Evolutionary conservation across 2,329 filamentous ascomycete species (phyloP), one percentile per base, ranked within the genome.

Genomic region (Neofusicoccum cordaticola): DNA sequence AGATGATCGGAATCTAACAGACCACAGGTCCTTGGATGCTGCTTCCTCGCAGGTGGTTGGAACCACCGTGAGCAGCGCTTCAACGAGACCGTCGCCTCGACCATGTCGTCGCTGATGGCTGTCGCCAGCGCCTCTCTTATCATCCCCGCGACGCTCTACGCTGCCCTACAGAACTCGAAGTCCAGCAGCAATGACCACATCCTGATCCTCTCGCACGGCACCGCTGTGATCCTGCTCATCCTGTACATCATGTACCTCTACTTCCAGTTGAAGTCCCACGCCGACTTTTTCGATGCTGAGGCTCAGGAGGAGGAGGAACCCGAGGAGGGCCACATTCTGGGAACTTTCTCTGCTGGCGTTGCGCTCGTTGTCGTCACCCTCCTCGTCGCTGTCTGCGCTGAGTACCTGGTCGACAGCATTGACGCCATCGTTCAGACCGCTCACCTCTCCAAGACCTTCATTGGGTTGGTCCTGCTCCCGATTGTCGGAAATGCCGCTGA

Each of bases 31-130:
- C 78, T 84, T 19, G 82, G 82, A 42, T 84, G 81, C 77, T 84
- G 82, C 71, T 84, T 84, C 77, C 76, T 84, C 63, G 77, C 81
- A 31, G 82, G 80, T 41, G 82, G 82, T 34, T 73, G 82, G 53
- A 73, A 74, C 61, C 77, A 79, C 63, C 70, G 73, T 51, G 78
- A 83, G 71, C 77, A 78, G 71, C 71, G 62, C 39, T 95, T 94
- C 78, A 90, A 92, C 68, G 83, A 84, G 9, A 92, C 89, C 5
- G 91, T 91, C 58, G 91, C 91, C 42, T 90, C 91, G 69, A 93
- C 91, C 45, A 93, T 87, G 84, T 86, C 84, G 0, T 87, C 83
- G 4, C 77, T 86, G 60, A 85, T 86, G 82, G 83, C 83, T 27
- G 83, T 86, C 66, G 80, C 83, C 31, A 80, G 80, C 37, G 83